A percentile compares a stretch with the other conserved stretches of the same genome.
These are phyloP conservation scores for Phoma sp. DNA, from an alignment of 2,329 filamentous ascomycete genomes.

Conservation along the genomic window DNA sequence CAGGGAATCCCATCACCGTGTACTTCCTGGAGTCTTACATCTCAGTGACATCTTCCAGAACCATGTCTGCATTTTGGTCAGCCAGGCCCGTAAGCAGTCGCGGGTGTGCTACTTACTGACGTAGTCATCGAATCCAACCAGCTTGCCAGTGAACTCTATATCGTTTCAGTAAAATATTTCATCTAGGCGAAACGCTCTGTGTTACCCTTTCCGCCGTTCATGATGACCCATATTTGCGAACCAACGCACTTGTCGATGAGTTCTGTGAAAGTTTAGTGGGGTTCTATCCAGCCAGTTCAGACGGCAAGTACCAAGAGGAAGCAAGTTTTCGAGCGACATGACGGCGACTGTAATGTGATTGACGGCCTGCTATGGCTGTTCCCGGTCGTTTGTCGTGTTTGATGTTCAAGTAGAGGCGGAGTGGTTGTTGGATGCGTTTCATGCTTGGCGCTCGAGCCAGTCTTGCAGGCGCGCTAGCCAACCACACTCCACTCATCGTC, in stretches of 20 bases:
- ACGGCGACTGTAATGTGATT: neutral
- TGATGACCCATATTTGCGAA: constrained; percentile 97
- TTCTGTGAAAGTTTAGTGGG: constrained; percentile 64
- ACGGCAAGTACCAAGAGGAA: constrained; percentile 38
- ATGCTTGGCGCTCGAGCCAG: constrained; percentile 26
- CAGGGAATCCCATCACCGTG: neutral
- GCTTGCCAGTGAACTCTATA: constrained; percentile 90
- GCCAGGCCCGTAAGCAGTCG: neutral
- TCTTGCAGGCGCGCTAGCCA: constrained; percentile 27
- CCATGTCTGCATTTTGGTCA: constrained; percentile 77
- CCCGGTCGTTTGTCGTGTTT: neutral
- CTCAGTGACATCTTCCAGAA: constrained; percentile 95
- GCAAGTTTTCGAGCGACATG: constrained; percentile 42
- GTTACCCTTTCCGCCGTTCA: constrained; percentile 97
- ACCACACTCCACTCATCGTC: constrained; percentile 6
- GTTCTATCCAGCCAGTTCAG: neutral
- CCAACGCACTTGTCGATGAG: constrained; percentile 99
- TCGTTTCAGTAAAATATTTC: constrained; percentile 8
- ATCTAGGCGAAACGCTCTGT: neutral
- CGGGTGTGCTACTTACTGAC: constrained; percentile 79
- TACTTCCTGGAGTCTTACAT: constrained; percentile 66
- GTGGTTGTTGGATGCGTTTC: constrained; percentile 25
- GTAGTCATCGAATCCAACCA: constrained; percentile 98
- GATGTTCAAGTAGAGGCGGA: constrained; percentile 13
- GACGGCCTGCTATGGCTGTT: neutral